phyloP scores from a whole-genome alignment of 73 alveolate species.

The Stentor coeruleus region DNA sequence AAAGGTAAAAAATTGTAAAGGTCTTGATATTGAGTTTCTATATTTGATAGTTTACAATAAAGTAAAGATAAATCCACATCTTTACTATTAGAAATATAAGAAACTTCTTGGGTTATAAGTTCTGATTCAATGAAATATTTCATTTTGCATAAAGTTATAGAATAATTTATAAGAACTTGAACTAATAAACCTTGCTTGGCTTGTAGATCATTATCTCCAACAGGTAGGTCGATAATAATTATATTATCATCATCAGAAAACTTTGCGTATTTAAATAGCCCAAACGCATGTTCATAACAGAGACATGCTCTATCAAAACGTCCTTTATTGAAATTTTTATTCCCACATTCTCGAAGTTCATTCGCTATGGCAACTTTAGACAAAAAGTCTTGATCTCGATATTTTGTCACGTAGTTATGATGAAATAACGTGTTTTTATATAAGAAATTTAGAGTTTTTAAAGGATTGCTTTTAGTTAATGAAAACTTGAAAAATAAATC shows the following conservation, averaged over 20 bases:
- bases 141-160: neutral
- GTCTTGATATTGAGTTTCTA: neutral
- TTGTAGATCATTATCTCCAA: neutral
- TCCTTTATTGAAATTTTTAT: slow-evolving; percentile 2
- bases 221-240: neutral
- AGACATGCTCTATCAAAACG: neutral
- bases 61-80: neutral
- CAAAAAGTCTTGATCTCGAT: neutral
- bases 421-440: neutral
- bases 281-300: neutral
- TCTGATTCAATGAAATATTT: neutral
- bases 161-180: neutral
- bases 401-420: neutral
- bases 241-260: neutral
- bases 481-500: neutral
- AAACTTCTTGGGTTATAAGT: neutral
- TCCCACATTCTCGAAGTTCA: neutral
- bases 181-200: neutral
- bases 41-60: neutral
- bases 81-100: neutral
- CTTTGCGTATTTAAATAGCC: neutral
- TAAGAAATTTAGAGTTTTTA: neutral
- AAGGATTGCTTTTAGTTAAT: neutral
- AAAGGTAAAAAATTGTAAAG: too few relatives aligned
- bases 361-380: neutral